A percentile compares a stretch with the other conserved stretches of the same genome.
Evolutionary conservation across 1,284 basidiomycete species (phyloP).

Genomic region (Apiotrichum mycotoxinovorans): DNA sequence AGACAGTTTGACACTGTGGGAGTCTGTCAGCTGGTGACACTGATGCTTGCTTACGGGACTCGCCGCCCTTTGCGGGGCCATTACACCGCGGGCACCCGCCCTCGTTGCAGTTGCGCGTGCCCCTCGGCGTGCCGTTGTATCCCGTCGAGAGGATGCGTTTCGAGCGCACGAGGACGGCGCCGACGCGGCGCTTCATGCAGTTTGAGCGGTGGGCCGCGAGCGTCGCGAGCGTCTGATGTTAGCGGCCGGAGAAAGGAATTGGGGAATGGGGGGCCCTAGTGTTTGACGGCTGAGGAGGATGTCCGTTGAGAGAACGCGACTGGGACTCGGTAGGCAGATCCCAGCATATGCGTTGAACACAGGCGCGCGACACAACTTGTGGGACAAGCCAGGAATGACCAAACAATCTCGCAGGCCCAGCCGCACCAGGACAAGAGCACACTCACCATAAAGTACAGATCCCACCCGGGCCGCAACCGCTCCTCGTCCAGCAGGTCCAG

Average conservation of each 20-base stretch:
- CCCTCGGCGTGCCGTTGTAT: slow-evolving; percentile 96
- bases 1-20: slow-evolving; percentile 69
- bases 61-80: slow-evolving; percentile 54
- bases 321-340: no score
- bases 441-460: slow-evolving; percentile 88
- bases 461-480: slow-evolving; percentile 81
- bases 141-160: slow-evolving; percentile 91
- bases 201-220: slow-evolving; percentile 84
- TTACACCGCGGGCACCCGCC: slow-evolving; percentile 82
- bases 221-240: slow-evolving; percentile 69
- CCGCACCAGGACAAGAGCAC: no score
- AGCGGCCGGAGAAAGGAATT: neutral
- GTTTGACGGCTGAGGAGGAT: no score
- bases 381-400: no score
- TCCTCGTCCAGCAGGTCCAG: slow-evolving; percentile 68
- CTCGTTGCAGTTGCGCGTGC: slow-evolving; percentile 81
- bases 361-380: no score
- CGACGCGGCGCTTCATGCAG: slow-evolving; percentile 96
- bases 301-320: no score
- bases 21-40: neutral
- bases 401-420: no score
- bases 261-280: no score
- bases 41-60: slow-evolving; percentile 49
- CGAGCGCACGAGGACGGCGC: slow-evolving; percentile 77
- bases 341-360: no score